Evolutionary conservation across 495 filamentous ascomycete species (phyloP).

Genomic region (Aspergillus mulundensis): DNA sequence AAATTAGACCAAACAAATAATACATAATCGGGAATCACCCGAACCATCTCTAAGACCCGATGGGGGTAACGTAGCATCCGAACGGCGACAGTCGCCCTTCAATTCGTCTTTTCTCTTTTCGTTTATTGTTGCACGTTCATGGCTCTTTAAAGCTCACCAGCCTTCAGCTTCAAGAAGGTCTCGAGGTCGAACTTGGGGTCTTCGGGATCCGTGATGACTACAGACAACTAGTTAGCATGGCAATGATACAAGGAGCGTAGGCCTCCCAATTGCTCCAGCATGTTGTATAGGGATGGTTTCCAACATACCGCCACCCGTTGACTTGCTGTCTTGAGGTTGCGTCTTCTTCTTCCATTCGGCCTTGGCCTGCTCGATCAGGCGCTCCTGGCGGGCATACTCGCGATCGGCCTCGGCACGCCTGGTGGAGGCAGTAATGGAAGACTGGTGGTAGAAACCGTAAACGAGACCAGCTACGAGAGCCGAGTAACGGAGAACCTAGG

Average conservation of each 20-base stretch:
- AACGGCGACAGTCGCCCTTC: slow-evolving; percentile 31
- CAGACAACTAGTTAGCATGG: slow-evolving; percentile 23
- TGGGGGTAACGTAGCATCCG: slow-evolving; percentile 30
- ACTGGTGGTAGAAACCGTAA: slow-evolving; percentile 92
- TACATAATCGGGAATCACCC: slow-evolving; percentile 42
- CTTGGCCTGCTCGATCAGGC: slow-evolving; percentile 86
- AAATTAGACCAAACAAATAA: slow-evolving; percentile 48
- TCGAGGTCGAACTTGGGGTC: slow-evolving; percentile 89
- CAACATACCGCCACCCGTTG: slow-evolving; percentile 56
- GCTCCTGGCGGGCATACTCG: slow-evolving; percentile 83
- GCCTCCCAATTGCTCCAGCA: neutral
- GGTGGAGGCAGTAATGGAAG: slow-evolving; percentile 60
- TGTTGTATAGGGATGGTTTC: neutral
- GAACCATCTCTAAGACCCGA: slow-evolving; percentile 40
- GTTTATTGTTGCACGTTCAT: slow-evolving; percentile 21
- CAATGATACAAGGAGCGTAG: neutral
- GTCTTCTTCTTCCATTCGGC: slow-evolving; percentile 79
- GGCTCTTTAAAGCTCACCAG: slow-evolving; percentile 47
- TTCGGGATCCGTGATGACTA: slow-evolving; percentile 79
- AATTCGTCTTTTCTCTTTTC: slow-evolving; percentile 23
- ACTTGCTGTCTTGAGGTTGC: slow-evolving; percentile 45
- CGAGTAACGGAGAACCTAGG: slow-evolving; percentile 89
- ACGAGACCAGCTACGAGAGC: slow-evolving; percentile 82
- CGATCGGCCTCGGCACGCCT: slow-evolving; percentile 62
- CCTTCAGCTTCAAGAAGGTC: slow-evolving; percentile 67